These are phyloP conservation scores for Gossypium davidsonii DNA, from an alignment of 441 rosid species.

Conservation along the genomic window DNA sequence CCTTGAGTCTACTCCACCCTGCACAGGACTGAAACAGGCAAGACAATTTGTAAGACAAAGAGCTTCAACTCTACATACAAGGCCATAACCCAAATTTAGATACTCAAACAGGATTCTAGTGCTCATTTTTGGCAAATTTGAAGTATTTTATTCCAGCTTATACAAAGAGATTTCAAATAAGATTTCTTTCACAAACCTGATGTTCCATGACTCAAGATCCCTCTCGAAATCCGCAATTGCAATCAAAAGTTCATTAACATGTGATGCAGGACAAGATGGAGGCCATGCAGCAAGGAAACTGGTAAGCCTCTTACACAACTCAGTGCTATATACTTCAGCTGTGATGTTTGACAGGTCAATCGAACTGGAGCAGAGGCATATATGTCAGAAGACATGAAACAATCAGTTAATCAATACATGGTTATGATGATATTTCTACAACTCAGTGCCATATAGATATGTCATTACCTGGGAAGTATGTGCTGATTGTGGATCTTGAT, in stretches of 20 bases:
- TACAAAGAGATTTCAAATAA: not conserved
- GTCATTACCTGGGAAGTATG: conserved; percentile 71
- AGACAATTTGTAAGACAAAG: conserved; percentile 16
- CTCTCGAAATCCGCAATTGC: conserved; percentile 81
- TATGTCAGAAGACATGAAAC: not conserved
- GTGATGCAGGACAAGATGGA: conserved; percentile 73
- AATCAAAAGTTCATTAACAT: conserved; percentile 77
- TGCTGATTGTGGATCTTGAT: conserved; percentile 86
- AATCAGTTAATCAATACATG: not conserved
- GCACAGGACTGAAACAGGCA: conserved; percentile 54
- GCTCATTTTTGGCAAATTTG: not conserved
- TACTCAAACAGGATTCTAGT: not conserved
- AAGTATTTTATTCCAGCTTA: not conserved
- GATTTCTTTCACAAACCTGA: conserved; percentile 54
- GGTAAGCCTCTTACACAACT: conserved; percentile 62
- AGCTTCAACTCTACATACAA: conserved; percentile 4
- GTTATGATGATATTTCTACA: not conserved
- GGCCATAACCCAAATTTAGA: conserved; percentile 14
- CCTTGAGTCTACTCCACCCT: conserved; percentile 72
- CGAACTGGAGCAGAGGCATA: conserved; percentile 49
- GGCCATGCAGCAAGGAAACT: conserved; percentile 81
- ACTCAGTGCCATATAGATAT: not conserved
- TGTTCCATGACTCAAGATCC: conserved; percentile 74
- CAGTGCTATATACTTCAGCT: conserved; percentile 77
- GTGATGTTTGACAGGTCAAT: conserved; percentile 80